Evolutionary conservation across 2,329 filamentous ascomycete species (phyloP), one percentile per base, ranked within the genome.

Genomic region (Cordyceps sp.): DNA sequence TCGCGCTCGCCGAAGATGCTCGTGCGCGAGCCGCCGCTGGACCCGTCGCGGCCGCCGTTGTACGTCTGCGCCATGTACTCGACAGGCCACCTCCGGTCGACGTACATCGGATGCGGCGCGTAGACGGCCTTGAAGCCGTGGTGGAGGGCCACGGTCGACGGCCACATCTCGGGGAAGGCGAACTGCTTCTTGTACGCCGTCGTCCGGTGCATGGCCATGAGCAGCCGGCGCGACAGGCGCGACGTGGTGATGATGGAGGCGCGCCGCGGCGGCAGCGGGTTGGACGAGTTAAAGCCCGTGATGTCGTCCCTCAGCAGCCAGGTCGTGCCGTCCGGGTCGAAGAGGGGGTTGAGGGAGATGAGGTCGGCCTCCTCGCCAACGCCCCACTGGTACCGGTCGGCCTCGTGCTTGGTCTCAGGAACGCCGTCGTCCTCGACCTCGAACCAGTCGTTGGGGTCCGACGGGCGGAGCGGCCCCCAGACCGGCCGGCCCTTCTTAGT

Each of bases 121-220:
- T 79, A 93, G 12, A 94, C 85, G 24, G 83, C 85, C 59, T 94
- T 96, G 58, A 82, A 76, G 10, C 88, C 88, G 50, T 94, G 86
- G 37, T 94, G 86, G 9, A 96, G 66, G 2, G 86, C 82, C 1
- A 82, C 75, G 0, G 81, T 90, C 1, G 78, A 78, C 0, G 86
- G 83, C 84, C 84, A 94, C 86, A 94, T 94, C 55, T 96, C 88
- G 0, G 85, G 82, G 51, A 93, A 93, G 61, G 90, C 92, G 40
- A 82, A 81, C 54, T 92, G 81, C 44, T 85, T 86, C 48, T 78
- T 77, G 45, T 82, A 69, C 20, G 76, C 73, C 4, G 86, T 93
- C 59, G 93, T 85, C 34, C 74, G 70, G 60, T 96, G 88, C 88
- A 96, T 96, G 14, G 78, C 78, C 38, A 75, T 62, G 12, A 96